These are phyloP conservation scores for Pistacia integerrima DNA, from an alignment of 345 rosid species.

Conservation along the genomic window DNA sequence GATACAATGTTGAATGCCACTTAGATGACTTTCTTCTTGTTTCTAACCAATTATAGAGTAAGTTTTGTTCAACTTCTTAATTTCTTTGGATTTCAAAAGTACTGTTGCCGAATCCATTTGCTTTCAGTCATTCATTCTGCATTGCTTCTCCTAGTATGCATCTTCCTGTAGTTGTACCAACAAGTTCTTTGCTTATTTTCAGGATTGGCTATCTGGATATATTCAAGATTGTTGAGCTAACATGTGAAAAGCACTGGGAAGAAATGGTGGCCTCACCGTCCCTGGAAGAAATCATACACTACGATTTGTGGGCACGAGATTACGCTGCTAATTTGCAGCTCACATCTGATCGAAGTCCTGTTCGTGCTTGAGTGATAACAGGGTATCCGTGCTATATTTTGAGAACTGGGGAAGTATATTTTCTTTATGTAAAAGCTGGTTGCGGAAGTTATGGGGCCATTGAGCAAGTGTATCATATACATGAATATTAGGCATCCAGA, in stretches of 20 bases:
- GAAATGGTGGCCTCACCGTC: constrained; percentile 75
- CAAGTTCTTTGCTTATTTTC: constrained; percentile 20
- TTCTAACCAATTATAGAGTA: neutral
- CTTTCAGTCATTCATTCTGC: neutral
- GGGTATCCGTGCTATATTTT: neutral
- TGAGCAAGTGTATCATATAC: constrained; percentile 7
- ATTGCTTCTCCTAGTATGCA: neutral
- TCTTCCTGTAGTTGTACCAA: neutral
- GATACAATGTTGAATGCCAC: neutral
- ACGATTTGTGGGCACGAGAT: constrained; percentile 89
- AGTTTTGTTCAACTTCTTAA: neutral
- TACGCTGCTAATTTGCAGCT: constrained; percentile 58
- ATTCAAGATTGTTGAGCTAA: constrained; percentile 88
- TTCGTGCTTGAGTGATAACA: constrained; percentile 32
- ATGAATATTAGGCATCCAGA: neutral
- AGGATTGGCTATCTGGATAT: constrained; percentile 91
- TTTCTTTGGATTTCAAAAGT: neutral
- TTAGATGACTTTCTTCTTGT: neutral
- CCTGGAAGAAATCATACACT: constrained; percentile 85
- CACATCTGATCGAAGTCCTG: constrained; percentile 53
- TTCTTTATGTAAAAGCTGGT: constrained; percentile 14
- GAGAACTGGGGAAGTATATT: neutral
- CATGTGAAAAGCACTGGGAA: constrained; percentile 69
- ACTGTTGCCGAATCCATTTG: neutral
- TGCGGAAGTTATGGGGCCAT: constrained; percentile 4